These are phyloP conservation scores for Tritrichomonas musculus DNA, from an alignment of 208 protist species.

Conservation along the genomic window DNA sequence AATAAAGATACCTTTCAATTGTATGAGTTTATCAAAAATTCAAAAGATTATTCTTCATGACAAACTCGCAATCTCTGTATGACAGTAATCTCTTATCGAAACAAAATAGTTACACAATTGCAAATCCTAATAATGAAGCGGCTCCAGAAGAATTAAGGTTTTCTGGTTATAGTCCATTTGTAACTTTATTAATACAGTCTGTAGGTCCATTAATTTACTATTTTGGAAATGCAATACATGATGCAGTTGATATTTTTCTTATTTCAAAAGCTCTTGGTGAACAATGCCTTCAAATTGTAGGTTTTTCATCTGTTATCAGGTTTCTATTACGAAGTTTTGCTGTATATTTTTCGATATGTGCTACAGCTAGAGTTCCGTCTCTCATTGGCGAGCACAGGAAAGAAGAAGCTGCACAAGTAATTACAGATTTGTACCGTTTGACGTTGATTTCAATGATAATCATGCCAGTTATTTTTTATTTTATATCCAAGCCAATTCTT, in stretches of 20 bases:
- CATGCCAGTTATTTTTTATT: neutral
- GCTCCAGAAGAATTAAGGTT: neutral
- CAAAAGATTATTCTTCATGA: no score
- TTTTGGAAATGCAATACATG: neutral
- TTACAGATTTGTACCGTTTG: neutral
- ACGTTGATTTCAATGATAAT: neutral
- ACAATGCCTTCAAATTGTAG: neutral
- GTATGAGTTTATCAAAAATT: no score
- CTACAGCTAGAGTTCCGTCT: neutral
- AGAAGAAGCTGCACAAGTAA: neutral
- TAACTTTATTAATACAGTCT: neutral
- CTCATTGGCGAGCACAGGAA: neutral
- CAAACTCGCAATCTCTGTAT: no score
- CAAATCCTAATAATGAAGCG: no score
- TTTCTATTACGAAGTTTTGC: neutral
- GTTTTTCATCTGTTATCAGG: neutral
- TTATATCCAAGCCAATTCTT: neutral
- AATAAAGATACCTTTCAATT: no score
- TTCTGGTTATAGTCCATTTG: neutral
- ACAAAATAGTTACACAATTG: no score
- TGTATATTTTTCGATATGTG: neutral
- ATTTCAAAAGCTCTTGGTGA: neutral
- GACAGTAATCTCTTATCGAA: no score
- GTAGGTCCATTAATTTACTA: neutral
- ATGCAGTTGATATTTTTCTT: neutral